Conservation (phyloP, 257 asterid species). For the Scutellaria barbata region DNA sequence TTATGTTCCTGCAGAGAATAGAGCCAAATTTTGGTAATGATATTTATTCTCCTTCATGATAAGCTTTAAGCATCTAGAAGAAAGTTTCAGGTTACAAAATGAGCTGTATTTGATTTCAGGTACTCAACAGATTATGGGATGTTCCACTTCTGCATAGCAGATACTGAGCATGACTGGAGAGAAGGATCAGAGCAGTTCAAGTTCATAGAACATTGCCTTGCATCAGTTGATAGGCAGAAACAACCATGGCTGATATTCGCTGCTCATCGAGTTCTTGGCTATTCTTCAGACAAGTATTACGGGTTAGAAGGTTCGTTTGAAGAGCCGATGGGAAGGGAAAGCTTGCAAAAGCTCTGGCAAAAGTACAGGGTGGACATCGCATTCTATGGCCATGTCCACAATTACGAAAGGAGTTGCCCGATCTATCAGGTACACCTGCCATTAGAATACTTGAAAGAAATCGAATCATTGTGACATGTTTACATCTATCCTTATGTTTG, state of each 20-base stretch:
- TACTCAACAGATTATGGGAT: constrained; percentile 74
- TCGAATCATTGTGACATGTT: neutral
- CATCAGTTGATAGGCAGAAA: constrained; percentile 55
- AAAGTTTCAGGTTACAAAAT: too few relatives aligned
- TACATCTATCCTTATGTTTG: neutral
- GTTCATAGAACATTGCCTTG: constrained; percentile 57
- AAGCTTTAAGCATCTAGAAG: neutral
- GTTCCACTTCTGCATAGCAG: constrained; percentile 73
- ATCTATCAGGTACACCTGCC: constrained; percentile 50
- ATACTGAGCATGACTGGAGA: constrained; percentile 66
- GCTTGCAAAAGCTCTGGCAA: constrained; percentile 69
- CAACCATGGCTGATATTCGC: constrained; percentile 66
- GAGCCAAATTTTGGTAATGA: constrained; percentile 75
- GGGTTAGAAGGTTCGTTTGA: constrained; percentile 61
- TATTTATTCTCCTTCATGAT: constrained; percentile 8
- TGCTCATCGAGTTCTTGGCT: constrained; percentile 62
- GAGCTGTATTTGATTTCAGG: constrained; percentile 44
- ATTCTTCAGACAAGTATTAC: constrained; percentile 55
- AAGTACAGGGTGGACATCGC: constrained; percentile 69
- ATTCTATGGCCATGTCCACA: constrained; percentile 65
- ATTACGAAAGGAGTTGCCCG: constrained; percentile 63
- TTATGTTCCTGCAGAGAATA: constrained; percentile 71
- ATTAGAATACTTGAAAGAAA: neutral
- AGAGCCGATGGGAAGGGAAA: constrained; percentile 72
- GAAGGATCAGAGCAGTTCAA: constrained; percentile 63